Evolutionary conservation across 305 asterid genomes (phyloP), one percentile per base, ranked within the genome.

Genomic region (Caryopteris hybrid): DNA sequence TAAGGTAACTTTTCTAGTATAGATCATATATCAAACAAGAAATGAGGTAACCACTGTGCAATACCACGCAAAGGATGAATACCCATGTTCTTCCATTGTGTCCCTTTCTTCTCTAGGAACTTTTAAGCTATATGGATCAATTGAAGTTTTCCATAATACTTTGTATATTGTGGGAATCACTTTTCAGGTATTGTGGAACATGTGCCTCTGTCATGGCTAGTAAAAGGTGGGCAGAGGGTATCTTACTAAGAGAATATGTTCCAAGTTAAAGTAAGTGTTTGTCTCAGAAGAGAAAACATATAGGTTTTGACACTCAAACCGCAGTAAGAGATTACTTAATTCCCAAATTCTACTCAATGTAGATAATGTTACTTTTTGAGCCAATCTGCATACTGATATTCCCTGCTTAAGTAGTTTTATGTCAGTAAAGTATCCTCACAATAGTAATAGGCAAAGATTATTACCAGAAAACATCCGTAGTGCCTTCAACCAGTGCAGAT

Each of bases 381-480:
- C 1, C 36, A 7, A 21, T 46, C 8, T 8, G 17, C 39, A 34
- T 16, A 45, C 48, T 52, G 25, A 34, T 42, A 14, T 59, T 29
- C 43, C 25, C 31, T 9, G 45, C 34, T 20, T 16, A 63, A n/a
- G 48, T 31, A 54, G 58, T n/a, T 71, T 29, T 12, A 27, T 23
- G 20, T 17, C 22, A 27, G 42, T 14, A 61, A 34, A 27, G 17
- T 51, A 62, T 27, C 3, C 36, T 43, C 34, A 71, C 23, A 54
- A 9, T 27, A 23, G 36, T 67, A 47, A 31, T 18, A 53, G 61
- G 59, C 41, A 64, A n/a, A 29, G 72, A 39, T 59, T 74, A 86
- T 61, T 91, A 91, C 98, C 98, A 91, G 85, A 91, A 91, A 56
- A 91, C 94, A 83, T 84, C 87, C 75, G 85, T 80, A 76, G 95